Base-by-base conservation (phyloP, 176 grass and related monocot species). In the Triticum dicoccoides region DNA sequence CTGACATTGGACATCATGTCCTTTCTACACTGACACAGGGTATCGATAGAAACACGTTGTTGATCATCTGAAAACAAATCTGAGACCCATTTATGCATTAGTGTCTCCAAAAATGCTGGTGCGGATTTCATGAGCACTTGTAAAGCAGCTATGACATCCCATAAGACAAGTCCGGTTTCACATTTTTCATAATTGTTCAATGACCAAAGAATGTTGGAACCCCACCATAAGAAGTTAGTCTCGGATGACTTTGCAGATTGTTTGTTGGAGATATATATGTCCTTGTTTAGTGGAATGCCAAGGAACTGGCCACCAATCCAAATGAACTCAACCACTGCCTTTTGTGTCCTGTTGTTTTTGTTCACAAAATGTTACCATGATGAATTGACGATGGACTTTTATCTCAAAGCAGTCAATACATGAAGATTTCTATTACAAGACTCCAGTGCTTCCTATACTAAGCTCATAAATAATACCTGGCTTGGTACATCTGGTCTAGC, bases 401-500 rank as follows among this genome's bases (percentile, higher is more conserved):
- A 51, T 61, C 77, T 15, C 45, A 27, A 63, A 73, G 8, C 54
- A 79, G 73, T n/a, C 5, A 18, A n/a, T 74, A 51, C 29, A 34
- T 51, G 42, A 77, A 56, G 0, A 83, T 69, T 56, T 62, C 7
- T 41, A 70, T 11, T 11, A 83, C 15, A 76, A 30, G 14, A 76
- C 23, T 5, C 70, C n/a, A 45, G 39, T 47, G 25, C 70, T 47
- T 25, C 44, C 34, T 41, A 32, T 27, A 88, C 61, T 37, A 32
- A 61, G 81, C 72, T 52, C 6, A 44, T 56, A 84, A 82, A 81
- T 17, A 81, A 82, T 85, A 98, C 96, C 91, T 95, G 86, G 87
- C 91, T 85, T 98, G 91, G 91, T 98, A 98, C 93, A 98, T 98
- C 85, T 86, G 96, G 51, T 98, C 85, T 87, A 98, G 73, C 77